Evolutionary conservation across 371 early-diverging fungal species (phyloP), one percentile per base, ranked within the genome.

Genomic region (Circinella minor): DNA sequence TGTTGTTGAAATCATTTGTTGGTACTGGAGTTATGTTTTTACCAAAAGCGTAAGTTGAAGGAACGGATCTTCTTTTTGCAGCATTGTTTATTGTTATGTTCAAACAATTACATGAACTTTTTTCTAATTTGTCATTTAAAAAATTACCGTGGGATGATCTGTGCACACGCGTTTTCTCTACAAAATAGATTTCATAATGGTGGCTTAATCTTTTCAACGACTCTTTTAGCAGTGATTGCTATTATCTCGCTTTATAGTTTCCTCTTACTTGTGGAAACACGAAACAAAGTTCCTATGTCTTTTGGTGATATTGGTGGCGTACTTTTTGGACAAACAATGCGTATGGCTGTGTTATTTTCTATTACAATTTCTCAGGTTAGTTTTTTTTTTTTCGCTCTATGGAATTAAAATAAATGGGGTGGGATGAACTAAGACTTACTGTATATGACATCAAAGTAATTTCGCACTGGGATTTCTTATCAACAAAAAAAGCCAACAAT

Each of bases 1-100:
- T 93, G 69, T 71, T 93, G 17, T 78, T 91, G 38, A 93, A 93
- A 74, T 86, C 92, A 6, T 93, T 93, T 81, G 85, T 93, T 65
- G 94, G 93, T 34, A 93, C 93, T 15, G 93, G 93, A 72, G 91
- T 92, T 46, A 85, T 92, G 83, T 92, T 95, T 76, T 77, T 94
- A 69, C 89, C 89, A n/a, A 88, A 83, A 74, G 81, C 83, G 81
- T 85, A 82, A 80, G 78, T 43, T 27, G 27, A 27, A 11, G 4
- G 68, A 39, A 9, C 15, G 4, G 68, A 54, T 38, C 38, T 11
- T 20, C 36, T 46, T 27, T 15, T 17, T 55, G 34, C 54, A 57
- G 59, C n/a, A 60, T 27, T 37, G 60, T 54, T 47, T 59, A 36
- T 61, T 13, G 54, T 27, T 20, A 55, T 27, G 62, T 34, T 13